Percentiles rank a stretch among this genome's conserved stretches.
Evolutionary conservation across 1,284 basidiomycete genomes (phyloP).

Genomic region (Garcileccinum viscosum): DNA sequence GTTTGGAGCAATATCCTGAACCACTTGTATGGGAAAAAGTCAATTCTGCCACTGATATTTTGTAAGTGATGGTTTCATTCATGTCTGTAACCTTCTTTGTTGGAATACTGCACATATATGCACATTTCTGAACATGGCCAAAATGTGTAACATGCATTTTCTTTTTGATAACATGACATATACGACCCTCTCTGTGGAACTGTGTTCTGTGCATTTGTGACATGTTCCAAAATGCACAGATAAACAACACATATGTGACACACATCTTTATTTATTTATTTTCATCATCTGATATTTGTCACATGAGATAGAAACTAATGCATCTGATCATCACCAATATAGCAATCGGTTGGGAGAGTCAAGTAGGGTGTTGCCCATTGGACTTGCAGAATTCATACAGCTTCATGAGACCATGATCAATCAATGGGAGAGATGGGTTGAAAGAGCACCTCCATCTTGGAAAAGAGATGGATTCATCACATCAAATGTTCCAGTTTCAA

Average conservation of each 20-base stretch:
- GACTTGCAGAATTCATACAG: neutral
- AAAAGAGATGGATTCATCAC: neutral
- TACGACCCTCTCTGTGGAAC: too few relatives aligned
- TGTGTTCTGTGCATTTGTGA: too few relatives aligned
- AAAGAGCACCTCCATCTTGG: neutral
- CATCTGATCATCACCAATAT: too few relatives aligned
- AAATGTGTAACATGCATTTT: neutral
- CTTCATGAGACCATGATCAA: neutral
- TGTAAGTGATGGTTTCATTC: too few relatives aligned
- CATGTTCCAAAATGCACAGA: too few relatives aligned
- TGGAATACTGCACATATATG: too few relatives aligned
- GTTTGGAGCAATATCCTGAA: neutral
- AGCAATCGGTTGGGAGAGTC: neutral
- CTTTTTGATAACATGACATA: too few relatives aligned
- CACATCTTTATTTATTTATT: too few relatives aligned
- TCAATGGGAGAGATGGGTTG: neutral
- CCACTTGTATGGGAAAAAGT: neutral
- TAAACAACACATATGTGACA: too few relatives aligned
- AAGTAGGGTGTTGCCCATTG: neutral
- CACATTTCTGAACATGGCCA: neutral
- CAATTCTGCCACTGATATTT: neutral
- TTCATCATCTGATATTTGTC: too few relatives aligned
- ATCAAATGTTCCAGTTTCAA: rapidly evolving
- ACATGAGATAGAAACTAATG: too few relatives aligned
- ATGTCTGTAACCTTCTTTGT: too few relatives aligned